Evolutionary conservation across 345 rosid genomes (phyloP).

Genomic region (Aquilaria yunnanensis): DNA sequence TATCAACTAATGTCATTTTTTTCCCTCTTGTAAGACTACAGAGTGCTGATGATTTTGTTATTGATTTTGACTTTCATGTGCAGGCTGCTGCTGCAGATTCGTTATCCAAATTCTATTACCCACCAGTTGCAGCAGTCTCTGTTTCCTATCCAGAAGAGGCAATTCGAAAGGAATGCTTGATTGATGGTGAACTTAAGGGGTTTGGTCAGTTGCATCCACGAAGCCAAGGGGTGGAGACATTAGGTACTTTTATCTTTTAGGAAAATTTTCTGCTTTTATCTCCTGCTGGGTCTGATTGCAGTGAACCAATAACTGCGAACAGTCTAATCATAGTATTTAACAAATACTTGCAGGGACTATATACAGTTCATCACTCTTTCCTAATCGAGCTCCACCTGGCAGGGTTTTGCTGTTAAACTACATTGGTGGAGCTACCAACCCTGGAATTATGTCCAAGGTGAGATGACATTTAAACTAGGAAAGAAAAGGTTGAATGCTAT

Average conservation of each 20-base stretch:
- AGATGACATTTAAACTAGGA: background rate
- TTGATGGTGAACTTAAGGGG: slow-evolving; percentile 89
- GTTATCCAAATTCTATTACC: slow-evolving; percentile 78
- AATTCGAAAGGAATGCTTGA: slow-evolving; percentile 61
- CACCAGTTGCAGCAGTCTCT: slow-evolving; percentile 93
- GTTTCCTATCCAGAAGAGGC: slow-evolving; percentile 89
- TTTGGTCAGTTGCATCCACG: slow-evolving; percentile 98
- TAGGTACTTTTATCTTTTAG: slow-evolving; percentile 39
- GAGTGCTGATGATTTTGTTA: background rate
- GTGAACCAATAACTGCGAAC: background rate
- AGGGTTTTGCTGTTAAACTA: slow-evolving; percentile 74
- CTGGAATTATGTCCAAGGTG: slow-evolving; percentile 78
- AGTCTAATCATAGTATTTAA: slow-evolving; percentile 1
- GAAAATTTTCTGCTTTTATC: background rate
- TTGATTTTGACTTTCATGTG: slow-evolving; percentile 1
- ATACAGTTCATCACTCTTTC: slow-evolving; percentile 94
- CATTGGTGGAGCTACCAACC: slow-evolving; percentile 83
- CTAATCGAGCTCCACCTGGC: slow-evolving; percentile 80
- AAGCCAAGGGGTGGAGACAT: slow-evolving; percentile 94
- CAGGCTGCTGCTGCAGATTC: slow-evolving; percentile 78
- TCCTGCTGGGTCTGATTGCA: background rate
- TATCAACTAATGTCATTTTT: background rate
- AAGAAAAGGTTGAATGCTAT: background rate
- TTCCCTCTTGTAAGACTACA: too few relatives aligned
- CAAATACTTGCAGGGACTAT: slow-evolving; percentile 53